Evolutionary conservation across 2,329 filamentous ascomycete species (phyloP), one percentile per base, ranked within the genome.

Genomic region (Cercospora beticola): DNA sequence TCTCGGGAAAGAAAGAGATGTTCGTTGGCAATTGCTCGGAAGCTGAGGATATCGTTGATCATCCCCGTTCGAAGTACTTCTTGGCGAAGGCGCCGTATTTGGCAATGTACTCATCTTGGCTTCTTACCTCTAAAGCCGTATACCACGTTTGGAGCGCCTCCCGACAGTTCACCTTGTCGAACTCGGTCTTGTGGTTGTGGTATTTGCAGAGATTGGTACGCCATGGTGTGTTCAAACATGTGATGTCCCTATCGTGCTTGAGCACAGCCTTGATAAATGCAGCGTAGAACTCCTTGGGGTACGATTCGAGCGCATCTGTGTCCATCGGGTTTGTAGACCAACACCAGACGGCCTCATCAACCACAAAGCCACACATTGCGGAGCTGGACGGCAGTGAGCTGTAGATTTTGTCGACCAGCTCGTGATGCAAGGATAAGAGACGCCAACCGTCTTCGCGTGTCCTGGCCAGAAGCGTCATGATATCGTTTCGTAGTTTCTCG

Each of bases 241-340:
- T 1, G 6, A 59, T 12, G 6, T 61, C 12, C 6, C 21, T 46
- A 33, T 36, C 57, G 5, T 58, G 33, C 6, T 43, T 23, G 1
- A 62, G n/a, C 1, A 58, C 8, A n/a, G 43, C 5, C 46, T 40
- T 64, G 23, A 64, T 23, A 9, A 64, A 54, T 10, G 30, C 59
- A 6, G 62, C 56, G 7, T 65, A 21, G 56, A 65, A 65, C 5
- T 60, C 61, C 14, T 5, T 4, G 0, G 87, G 89, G 18, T 83
- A 81, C 31, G 83, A 79, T 0, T 85, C 82, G 5, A 91, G 80
- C 33, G 30, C 72, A 87, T 87, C 88, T 0, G 83, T 80, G 30
- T 92, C 88, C 74, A 92, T 90, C 0, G 40, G 18, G 2, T 57
- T n/a, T 3, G 52, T 4, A 60, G 52, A 46, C 49, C 57, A 66